Evolutionary conservation across 75 land plant species (phyloP).

Genomic region (Larix kaempferi): DNA sequence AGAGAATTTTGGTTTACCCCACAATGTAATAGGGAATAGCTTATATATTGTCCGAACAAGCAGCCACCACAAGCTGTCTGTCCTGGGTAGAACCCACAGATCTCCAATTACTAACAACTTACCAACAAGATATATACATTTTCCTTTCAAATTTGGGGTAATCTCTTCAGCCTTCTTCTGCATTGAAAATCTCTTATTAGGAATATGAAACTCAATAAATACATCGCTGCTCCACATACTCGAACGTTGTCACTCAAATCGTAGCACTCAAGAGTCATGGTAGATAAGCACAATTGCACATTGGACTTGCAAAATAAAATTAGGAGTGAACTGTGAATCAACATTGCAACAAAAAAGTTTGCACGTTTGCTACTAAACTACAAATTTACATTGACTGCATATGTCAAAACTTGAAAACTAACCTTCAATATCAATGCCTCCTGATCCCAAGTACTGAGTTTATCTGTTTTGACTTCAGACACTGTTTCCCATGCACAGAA

Average conservation of each 20-base stretch:
- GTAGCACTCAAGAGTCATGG: neutral
- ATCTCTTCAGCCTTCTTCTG: constrained; percentile 43
- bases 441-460: neutral
- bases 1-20: neutral
- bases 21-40: neutral
- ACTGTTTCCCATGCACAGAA: constrained; percentile 1
- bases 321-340: neutral
- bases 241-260: neutral
- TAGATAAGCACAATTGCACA: neutral
- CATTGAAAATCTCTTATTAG: constrained; percentile 8
- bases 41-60: neutral
- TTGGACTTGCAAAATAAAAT: neutral
- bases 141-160: constrained; percentile 25
- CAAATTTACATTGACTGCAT: neutral
- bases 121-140: constrained; percentile 57
- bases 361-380: neutral
- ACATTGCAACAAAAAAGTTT: neutral
- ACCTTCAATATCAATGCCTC: constrained; percentile 10
- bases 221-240: neutral
- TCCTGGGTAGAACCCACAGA: neutral
- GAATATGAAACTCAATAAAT: neutral
- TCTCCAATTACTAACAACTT: constrained; percentile 9
- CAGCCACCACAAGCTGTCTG: neutral
- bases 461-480: constrained; percentile 5
- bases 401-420: neutral